These are phyloP conservation scores for Aspergillus jensenii DNA, from an alignment of 2,329 filamentous ascomycete genomes.

Conservation along the genomic window DNA sequence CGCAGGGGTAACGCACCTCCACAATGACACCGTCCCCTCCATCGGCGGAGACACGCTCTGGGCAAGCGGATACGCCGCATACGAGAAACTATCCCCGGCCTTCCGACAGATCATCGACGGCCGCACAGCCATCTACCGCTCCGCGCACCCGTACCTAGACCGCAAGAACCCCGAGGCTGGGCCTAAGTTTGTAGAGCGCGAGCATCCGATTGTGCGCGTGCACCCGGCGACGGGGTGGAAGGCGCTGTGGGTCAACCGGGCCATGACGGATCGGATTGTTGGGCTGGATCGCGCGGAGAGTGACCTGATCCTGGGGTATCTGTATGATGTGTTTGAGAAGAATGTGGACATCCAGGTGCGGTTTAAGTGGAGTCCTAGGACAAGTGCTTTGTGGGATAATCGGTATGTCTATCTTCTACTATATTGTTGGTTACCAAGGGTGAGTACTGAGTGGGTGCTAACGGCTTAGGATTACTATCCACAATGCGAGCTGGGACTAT, in stretches of 20 bases:
- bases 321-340: constrained; percentile 67
- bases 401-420: constrained; percentile 42
- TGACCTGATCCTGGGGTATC: constrained; percentile 64
- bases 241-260: constrained; percentile 68
- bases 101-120: constrained; percentile 73
- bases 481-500: constrained; percentile 74
- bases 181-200: constrained; percentile 65
- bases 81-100: constrained; percentile 69
- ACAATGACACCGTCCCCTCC: constrained; percentile 66
- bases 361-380: constrained; percentile 68
- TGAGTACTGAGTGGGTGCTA: neutral
- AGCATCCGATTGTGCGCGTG: constrained; percentile 67
- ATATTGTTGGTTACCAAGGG: too few relatives aligned
- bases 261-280: constrained; percentile 68
- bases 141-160: constrained; percentile 67
- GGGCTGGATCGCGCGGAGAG: constrained; percentile 69
- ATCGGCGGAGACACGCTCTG: constrained; percentile 71
- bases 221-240: constrained; percentile 76
- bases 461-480: constrained; percentile 62
- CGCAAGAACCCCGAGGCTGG: constrained; percentile 61
- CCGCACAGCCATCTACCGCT: constrained; percentile 62
- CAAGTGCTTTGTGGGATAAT: constrained; percentile 71
- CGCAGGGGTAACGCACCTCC: constrained; percentile 68
- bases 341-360: constrained; percentile 71
- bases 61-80: constrained; percentile 69